Conservation (phyloP, 768 basidiomycete species). For the Pulveroboletus sp. region DNA sequence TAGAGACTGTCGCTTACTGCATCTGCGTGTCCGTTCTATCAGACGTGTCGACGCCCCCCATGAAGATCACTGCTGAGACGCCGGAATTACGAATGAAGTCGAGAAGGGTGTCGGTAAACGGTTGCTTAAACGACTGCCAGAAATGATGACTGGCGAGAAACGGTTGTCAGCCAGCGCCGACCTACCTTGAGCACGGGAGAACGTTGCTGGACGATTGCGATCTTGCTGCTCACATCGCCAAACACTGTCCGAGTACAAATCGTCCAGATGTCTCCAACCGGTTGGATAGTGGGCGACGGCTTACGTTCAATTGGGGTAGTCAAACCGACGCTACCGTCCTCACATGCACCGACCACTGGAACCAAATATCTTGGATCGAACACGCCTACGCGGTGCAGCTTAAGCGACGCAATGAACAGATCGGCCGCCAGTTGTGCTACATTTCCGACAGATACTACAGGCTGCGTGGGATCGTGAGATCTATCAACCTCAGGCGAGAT, state of each 20-base stretch:
- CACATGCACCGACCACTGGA: constrained; percentile 70
- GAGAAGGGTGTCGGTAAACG: constrained; percentile 55
- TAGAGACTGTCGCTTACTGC: constrained; percentile 39
- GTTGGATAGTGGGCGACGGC: constrained; percentile 17
- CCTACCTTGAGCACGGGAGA: constrained; percentile 74
- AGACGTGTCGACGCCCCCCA: constrained; percentile 72
- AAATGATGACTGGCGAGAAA: constrained; percentile 1
- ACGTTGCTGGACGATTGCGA: constrained; percentile 72
- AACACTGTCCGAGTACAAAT: constrained; percentile 47
- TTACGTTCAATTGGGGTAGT: constrained; percentile 74
- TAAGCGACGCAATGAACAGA: constrained; percentile 63
- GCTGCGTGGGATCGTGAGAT: constrained; percentile 34
- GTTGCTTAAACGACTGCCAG: constrained; percentile 58
- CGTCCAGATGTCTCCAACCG: background rate
- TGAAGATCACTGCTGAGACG: constrained; percentile 52
- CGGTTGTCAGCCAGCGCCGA: background rate
- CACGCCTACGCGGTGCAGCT: constrained; percentile 54
- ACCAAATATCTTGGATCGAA: constrained; percentile 60
- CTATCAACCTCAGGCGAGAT: background rate
- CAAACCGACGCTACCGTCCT: constrained; percentile 54
- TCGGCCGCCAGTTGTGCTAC: constrained; percentile 76
- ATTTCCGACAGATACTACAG: constrained; percentile 77
- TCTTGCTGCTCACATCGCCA: constrained; percentile 41
- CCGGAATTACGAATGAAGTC: constrained; percentile 50
- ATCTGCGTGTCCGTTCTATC: constrained; percentile 76